Conservation (phyloP, 2,329 filamentous ascomycete genomes). For the Chaetomium globosum region DNA sequence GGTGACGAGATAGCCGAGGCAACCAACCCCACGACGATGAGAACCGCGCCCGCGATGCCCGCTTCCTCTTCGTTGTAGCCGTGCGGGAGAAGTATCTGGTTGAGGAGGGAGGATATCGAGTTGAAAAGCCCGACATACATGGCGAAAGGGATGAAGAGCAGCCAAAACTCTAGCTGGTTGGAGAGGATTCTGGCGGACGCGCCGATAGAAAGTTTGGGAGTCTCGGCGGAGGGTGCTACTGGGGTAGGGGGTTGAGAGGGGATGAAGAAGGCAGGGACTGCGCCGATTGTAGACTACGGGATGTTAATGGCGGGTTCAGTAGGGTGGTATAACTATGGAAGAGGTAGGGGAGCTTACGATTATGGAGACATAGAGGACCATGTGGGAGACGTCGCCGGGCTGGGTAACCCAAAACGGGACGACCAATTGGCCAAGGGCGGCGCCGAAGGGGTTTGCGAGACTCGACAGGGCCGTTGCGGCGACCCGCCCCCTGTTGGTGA, state of each 20-base stretch:
- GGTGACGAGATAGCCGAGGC: slow-evolving; percentile 75
- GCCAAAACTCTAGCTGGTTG: slow-evolving; percentile 71
- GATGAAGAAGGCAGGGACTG: slow-evolving; percentile 79
- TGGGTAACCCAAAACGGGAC: slow-evolving; percentile 73
- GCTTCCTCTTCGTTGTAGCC: slow-evolving; percentile 81
- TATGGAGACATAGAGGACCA: slow-evolving; percentile 83
- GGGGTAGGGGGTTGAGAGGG: slow-evolving; percentile 77
- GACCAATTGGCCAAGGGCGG: slow-evolving; percentile 83
- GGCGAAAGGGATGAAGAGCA: slow-evolving; percentile 78
- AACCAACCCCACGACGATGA: slow-evolving; percentile 87
- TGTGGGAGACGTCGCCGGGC: slow-evolving; percentile 68
- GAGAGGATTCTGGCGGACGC: slow-evolving; percentile 58
- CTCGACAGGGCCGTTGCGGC: slow-evolving; percentile 83
- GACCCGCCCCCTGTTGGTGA: slow-evolving; percentile 79
- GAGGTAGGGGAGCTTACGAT: slow-evolving; percentile 59
- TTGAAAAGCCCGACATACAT: slow-evolving; percentile 94
- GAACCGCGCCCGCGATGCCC: slow-evolving; percentile 83
- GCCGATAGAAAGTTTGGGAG: slow-evolving; percentile 56
- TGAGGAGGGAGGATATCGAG: slow-evolving; percentile 81
- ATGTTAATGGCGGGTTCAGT: slow-evolving; percentile 18
- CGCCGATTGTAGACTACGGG: slow-evolving; percentile 62
- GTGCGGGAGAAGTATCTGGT: slow-evolving; percentile 87
- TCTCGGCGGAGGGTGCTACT: slow-evolving; percentile 66
- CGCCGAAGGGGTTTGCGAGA: slow-evolving; percentile 87
- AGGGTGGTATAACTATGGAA: background rate